Base-by-base conservation (phyloP, 495 filamentous ascomycete genomes). In the Penicillium herquei region DNA sequence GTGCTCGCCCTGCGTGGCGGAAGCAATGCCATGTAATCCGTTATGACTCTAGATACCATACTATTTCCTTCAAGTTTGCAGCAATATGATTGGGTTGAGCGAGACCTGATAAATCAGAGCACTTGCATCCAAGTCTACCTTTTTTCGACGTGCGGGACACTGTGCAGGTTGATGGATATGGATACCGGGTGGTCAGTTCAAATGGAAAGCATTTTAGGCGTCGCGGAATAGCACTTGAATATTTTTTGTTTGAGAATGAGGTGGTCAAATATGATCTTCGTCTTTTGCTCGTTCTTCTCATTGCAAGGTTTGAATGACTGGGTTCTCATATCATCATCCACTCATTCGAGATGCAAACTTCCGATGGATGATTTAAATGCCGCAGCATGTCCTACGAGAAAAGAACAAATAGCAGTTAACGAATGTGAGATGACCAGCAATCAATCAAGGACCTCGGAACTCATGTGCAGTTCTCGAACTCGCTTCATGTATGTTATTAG, bases 1-100 rank as follows among this genome's bases (percentile, higher is more conserved):
- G 94, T 98, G 49, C 83, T 98, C 55, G 95, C 94, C 54, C 84
- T 98, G 40, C 81, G 94, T 60, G 94, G 94, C 33, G 94, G 91
- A 17, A 66, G 50, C 12, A 47, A 54, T 43, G 48, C 52, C 8
- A 32, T 62, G 41, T 67, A 63, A 60, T 11, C 39, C 42, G 33
- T 53, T 56, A 39, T 56, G 47, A 49, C 49, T 46, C 42, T 53
- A 63, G 64, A 67, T 65, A 67, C 64, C 64, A 64, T 52, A 39
- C 51, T 51, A 13, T 41, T 51, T 57, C 46, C 39, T 10, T 54
- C 21, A 26, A 26, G 21, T 26, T 26, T 61, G 17, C 46, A 53
- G 57, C 61, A 64, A 63, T 63, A 43, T 41, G 44, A 63, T 49
- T 37, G 40, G 33, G 10, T 50, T 54, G 48, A 58, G 47, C 33